phyloP scores from a whole-genome alignment of 352 stramenopile species.

The Phytophthora macrochlamydospora region DNA sequence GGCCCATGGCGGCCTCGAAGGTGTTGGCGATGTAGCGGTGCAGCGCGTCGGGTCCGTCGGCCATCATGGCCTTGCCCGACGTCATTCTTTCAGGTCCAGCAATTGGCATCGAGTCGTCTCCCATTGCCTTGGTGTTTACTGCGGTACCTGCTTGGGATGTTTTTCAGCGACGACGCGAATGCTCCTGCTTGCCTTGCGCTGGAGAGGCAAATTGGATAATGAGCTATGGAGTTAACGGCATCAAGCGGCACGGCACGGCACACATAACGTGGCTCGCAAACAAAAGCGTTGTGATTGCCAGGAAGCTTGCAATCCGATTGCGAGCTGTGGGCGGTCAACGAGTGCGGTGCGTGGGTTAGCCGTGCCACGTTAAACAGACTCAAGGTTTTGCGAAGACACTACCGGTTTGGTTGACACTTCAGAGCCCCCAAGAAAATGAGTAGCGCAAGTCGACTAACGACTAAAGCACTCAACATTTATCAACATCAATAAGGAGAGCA shows the following conservation, averaged over 20 bases:
- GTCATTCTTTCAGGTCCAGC: slow-evolving; percentile 2
- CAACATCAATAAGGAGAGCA: too few relatives aligned
- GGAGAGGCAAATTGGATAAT: neutral
- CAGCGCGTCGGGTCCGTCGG: slow-evolving; percentile 40
- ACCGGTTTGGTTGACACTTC: too few relatives aligned
- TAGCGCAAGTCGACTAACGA: too few relatives aligned
- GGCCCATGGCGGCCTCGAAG: slow-evolving; percentile 45
- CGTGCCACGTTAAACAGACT: neutral
- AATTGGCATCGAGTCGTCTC: neutral
- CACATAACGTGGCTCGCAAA: neutral
- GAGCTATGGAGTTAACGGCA: neutral
- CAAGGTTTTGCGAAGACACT: neutral
- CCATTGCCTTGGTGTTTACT: neutral
- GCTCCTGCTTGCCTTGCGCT: neutral
- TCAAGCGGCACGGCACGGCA: too few relatives aligned
- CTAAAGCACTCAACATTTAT: too few relatives aligned
- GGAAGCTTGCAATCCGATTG: neutral
- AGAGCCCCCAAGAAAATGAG: too few relatives aligned
- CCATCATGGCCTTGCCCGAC: slow-evolving; percentile 38
- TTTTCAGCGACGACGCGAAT: neutral
- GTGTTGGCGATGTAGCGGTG: slow-evolving; percentile 41
- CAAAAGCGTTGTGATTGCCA: neutral
- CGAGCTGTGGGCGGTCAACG: neutral
- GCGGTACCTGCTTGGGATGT: neutral
- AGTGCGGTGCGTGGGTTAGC: neutral